Evolutionary conservation across 306 rosid genomes (phyloP), one percentile per base, ranked within the genome.

Genomic region (Prunus kanzakura): DNA sequence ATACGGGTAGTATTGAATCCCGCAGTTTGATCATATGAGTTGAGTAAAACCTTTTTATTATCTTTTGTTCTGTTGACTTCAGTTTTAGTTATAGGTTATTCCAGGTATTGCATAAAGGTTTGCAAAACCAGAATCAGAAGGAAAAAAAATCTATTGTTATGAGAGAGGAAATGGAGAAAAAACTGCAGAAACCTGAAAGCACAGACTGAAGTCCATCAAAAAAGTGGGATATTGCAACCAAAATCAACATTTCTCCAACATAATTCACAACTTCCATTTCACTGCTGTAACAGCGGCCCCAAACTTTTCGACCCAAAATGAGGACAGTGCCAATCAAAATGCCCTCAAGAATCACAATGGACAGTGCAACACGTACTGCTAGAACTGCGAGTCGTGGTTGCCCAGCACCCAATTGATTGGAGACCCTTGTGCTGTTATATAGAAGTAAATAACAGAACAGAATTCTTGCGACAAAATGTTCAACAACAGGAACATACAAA

Each of bases 211-310:
- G 43, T 69, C 86, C 90, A 73, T 87, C 88, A 32, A 81, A 71
- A 45, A 87, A 32, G 78, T 87, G 90, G 29, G 85, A 66, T 23
- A 81, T 19, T 3, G 84, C 81, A 75, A 87, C 64, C 11, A 87
- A 67, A 60, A 76, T 18, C 63, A 84, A 2, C 81, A 87, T 84
- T 79, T 87, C 18, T 30, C 67, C 76, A 4, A 84, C 79, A 60
- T 87, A 84, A 51, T 51, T 51, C 20, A 84, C 84, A 9, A 87
- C 84, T 16, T 46, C 38, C 23, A 73, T 78, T 64, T 84, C 90
- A 7, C 23, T 71, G 51, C 90, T 87, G 63, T 87, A 87, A 60
- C 81, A 73, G 61, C 76, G 71, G 32, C 90, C 90, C 90, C 90
- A 87, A 11, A 76, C 22, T n/a, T 50, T 30, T 16, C 82, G 83